Conservation (phyloP, 805 yeast genomes). For the Yamadazyma tumulicola region DNA sequence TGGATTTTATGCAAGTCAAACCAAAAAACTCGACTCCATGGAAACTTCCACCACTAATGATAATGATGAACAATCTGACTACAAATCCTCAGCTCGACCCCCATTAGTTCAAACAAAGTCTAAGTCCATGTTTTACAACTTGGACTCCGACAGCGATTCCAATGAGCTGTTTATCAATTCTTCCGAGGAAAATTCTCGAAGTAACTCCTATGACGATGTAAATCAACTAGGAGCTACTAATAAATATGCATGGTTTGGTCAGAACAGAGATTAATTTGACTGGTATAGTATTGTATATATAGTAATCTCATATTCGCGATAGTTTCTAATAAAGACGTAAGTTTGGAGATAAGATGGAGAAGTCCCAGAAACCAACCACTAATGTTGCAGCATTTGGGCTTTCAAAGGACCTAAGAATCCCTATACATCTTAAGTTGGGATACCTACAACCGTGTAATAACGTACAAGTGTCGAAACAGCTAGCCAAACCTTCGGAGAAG, state of each 20-base stretch:
- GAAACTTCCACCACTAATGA: not conserved
- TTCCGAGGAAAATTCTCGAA: constrained; percentile 14
- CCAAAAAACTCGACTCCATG: not conserved
- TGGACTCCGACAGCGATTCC: constrained; percentile 17
- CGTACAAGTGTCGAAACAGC: constrained; percentile 5
- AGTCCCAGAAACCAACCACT: not conserved
- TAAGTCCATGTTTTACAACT: constrained; percentile 28
- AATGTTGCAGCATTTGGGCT: constrained; percentile 35
- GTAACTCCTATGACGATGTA: constrained; percentile 26
- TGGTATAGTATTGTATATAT: too few relatives aligned
- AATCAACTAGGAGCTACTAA: constrained; percentile 1
- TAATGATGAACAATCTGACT: not conserved
- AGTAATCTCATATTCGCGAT: too few relatives aligned
- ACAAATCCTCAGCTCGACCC: constrained; percentile 1
- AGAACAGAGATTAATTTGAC: constrained; percentile 6
- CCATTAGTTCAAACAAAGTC: constrained; percentile 5
- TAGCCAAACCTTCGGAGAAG: constrained; percentile 29
- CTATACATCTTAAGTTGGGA: constrained; percentile 31
- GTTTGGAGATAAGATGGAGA: too few relatives aligned
- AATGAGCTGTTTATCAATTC: constrained; percentile 9
- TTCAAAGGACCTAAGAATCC: constrained; percentile 33
- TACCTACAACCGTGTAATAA: constrained; percentile 21
- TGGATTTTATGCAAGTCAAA: constrained; percentile 8
- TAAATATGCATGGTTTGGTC: constrained; percentile 9
- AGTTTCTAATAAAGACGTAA: too few relatives aligned